phyloP scores from a whole-genome alignment of 2,329 filamentous ascomycete genomes.

The Talaromyces sp. region DNA sequence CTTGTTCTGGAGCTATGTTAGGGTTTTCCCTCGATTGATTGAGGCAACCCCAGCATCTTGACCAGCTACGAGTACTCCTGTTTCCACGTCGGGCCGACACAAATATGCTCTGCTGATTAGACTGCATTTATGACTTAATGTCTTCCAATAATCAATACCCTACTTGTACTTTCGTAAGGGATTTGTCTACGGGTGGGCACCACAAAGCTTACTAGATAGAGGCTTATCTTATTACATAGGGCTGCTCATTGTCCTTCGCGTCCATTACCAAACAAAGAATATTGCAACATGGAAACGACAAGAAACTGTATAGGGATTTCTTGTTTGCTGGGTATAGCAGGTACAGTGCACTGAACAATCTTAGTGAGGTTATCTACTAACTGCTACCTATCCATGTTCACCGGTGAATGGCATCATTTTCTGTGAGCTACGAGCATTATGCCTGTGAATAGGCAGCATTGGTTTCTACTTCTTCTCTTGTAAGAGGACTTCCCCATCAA shows the following conservation, averaged over 20 bases:
- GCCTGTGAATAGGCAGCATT: neutral
- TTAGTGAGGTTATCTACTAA: neutral
- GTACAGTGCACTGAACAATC: neutral
- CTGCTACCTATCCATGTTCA: neutral
- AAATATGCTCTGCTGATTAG: neutral
- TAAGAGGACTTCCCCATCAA: neutral
- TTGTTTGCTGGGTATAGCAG: neutral
- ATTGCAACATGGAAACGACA: neutral
- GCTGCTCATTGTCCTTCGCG: neutral
- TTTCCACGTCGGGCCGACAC: neutral
- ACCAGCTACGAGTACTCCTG: neutral
- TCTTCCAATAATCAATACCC: neutral
- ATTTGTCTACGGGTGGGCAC: neutral
- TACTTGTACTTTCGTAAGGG: neutral
- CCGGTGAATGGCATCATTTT: neutral
- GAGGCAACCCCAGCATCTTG: neutral
- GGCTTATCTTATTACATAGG: neutral
- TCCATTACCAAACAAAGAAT: neutral
- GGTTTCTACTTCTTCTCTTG: neutral
- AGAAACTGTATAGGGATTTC: neutral
- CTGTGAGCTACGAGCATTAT: neutral
- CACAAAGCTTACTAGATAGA: neutral
- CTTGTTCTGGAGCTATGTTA: neutral
- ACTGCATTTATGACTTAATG: neutral
- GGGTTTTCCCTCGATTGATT: neutral